These are phyloP conservation scores for Jamesozyma gamospora DNA, from an alignment of 805 yeast species.

Conservation along the genomic window DNA sequence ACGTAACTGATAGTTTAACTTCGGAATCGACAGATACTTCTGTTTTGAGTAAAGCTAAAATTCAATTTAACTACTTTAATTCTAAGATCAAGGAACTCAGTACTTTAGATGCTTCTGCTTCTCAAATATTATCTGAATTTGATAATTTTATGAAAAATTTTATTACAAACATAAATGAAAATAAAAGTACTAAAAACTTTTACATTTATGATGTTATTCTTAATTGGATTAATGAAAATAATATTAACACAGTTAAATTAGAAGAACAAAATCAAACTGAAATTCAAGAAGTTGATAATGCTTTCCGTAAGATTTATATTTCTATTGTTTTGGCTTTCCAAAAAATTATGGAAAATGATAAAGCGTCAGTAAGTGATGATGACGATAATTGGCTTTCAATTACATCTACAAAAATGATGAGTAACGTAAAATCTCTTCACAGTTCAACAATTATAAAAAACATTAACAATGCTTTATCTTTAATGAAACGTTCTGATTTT, in stretches of 20 bases:
- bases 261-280: constrained; percentile 1
- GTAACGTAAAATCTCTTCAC: constrained; percentile 36
- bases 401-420: constrained; percentile 37
- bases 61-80: constrained; percentile 9
- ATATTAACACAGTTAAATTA: background rate
- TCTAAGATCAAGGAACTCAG: constrained; percentile 7
- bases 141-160: constrained; percentile 22
- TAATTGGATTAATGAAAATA: constrained; percentile 35
- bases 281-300: constrained; percentile 35
- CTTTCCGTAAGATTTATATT: constrained; percentile 43
- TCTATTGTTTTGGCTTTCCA: constrained; percentile 63
- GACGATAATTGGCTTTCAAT: constrained; percentile 61
- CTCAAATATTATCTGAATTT: constrained; percentile 17
- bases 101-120: constrained; percentile 11
- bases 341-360: constrained; percentile 35
- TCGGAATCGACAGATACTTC: constrained; percentile 7
- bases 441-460: constrained; percentile 29
- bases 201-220: constrained; percentile 42
- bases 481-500: constrained; percentile 32
- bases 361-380: constrained; percentile 32
- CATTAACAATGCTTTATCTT: constrained; percentile 29
- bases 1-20: constrained; percentile 4
- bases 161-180: constrained; percentile 21
- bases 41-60: constrained; percentile 12
- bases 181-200: constrained; percentile 32